Base-by-base conservation (phyloP, 345 rosid species). In the Odontarrhena argentea region DNA sequence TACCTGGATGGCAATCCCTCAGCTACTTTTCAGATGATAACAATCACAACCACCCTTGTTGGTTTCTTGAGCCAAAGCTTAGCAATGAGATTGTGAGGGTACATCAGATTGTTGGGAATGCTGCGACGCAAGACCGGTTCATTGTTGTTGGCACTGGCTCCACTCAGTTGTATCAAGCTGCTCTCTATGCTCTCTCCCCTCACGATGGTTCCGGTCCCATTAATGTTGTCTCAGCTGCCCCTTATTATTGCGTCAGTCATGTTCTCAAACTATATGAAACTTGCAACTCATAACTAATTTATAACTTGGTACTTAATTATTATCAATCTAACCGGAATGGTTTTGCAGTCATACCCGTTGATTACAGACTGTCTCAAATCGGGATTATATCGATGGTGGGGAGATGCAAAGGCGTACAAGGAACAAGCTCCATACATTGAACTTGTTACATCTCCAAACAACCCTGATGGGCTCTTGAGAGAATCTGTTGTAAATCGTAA, bases 111-210 rank as follows among this genome's bases (percentile, higher is more conserved):
- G 98, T 93, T 6, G 97, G 94, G 5, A 91, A 93, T 74, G 97
- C 97, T 2, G 79, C 83, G 61, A 88, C 98, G 0, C 69, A 79
- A 44, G 84, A 73, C 37, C 84, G 83, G 4, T 62, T 81, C 70
- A 84, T 90, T 46, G 87, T 93, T 22, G 98, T 90, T 8, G 98
- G 98, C 18, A 90, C 96, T 0, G 98, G 98, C 28, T 90, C 98
- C 7, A 85, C 97, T 11, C 98, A 90, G 78, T 84, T 93, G 49
- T 87, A 63, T 71, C 90, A 85, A 65, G 98, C 98, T 64, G 86
- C 87, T 9, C 71, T 93, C 7, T 93, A 88, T 66, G 98, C 98
- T 36, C 79, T 87, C 56, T 83, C 88, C 34, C 80, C 86, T 9
- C 81, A 48, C 2, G 84, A 86, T 47, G 78, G 84, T 13, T 68